Percentiles rank a stretch among this genome's conserved stretches.
Evolutionary conservation across 257 asterid species (phyloP).

Genomic region (Rauvolfia tetraphylla): DNA sequence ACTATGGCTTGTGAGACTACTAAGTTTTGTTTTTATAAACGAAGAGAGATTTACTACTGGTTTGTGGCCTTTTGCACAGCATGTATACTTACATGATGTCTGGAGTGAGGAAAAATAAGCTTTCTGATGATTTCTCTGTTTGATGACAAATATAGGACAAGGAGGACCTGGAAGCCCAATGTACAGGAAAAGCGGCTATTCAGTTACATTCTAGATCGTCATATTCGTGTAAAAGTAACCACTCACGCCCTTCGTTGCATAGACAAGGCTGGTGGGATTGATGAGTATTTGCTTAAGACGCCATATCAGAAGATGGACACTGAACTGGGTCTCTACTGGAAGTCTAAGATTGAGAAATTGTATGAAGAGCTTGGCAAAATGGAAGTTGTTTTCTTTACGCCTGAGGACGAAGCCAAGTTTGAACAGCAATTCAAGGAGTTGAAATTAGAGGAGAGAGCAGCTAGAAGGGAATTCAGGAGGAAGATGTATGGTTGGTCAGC

Average conservation of each 20-base stretch:
- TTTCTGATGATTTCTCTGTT: conserved; percentile 24
- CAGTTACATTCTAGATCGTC: conserved; percentile 87
- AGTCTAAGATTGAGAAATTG: conserved; percentile 80
- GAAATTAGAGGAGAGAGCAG: conserved; percentile 48
- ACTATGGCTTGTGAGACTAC: no score
- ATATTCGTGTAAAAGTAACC: conserved; percentile 73
- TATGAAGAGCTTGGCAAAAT: conserved; percentile 81
- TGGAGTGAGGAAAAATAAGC: not conserved
- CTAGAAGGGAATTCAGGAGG: conserved; percentile 70
- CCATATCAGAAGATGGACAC: conserved; percentile 91
- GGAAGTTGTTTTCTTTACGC: conserved; percentile 84
- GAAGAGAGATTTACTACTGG: no score
- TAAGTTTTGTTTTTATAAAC: not conserved
- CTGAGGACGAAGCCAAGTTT: conserved; percentile 65
- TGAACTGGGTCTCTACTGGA: conserved; percentile 85
- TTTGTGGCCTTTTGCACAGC: not conserved
- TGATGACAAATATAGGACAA: conserved; percentile 47
- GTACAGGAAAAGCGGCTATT: conserved; percentile 86
- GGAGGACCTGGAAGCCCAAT: conserved; percentile 86
- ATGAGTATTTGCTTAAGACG: conserved; percentile 87
- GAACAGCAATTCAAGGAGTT: conserved; percentile 55
- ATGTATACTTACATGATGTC: not conserved
- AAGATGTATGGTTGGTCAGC: conserved; percentile 58
- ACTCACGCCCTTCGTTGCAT: conserved; percentile 95
- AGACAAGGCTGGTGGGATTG: conserved; percentile 96